Conservation (phyloP, 2,329 filamentous ascomycete genomes). For the Sclerotinia glacialis region DNA sequence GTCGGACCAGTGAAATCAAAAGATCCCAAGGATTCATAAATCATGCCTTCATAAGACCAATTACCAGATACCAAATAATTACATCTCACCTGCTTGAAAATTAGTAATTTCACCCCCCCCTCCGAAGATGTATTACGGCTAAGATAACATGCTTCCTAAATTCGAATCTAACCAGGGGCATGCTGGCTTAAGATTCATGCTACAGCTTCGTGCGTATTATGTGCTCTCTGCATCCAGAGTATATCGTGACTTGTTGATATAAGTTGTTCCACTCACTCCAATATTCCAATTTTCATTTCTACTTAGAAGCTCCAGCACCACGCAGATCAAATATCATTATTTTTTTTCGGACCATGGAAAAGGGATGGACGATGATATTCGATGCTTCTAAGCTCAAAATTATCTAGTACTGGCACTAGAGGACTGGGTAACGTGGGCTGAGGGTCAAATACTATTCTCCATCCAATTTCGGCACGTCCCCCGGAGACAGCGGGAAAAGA, state of each 20-base stretch:
- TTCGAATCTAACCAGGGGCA: too few species aligned
- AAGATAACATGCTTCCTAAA: not conserved
- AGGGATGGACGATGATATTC: slow-evolving; percentile 4
- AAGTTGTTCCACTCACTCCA: not conserved
- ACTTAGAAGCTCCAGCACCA: not conserved
- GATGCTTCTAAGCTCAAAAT: not conserved
- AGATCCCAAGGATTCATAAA: not conserved
- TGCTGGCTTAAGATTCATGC: not conserved
- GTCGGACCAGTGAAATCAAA: not conserved
- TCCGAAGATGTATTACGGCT: not conserved
- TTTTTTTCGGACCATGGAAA: not conserved
- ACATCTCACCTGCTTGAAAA: too few species aligned
- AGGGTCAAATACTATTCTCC: slow-evolving; percentile 4
- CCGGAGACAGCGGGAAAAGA: slow-evolving; percentile 9
- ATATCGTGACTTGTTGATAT: not conserved
- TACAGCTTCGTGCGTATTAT: not conserved
- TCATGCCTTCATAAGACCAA: not conserved
- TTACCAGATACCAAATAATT: too few species aligned
- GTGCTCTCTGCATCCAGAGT: not conserved
- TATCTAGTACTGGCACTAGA: not conserved
- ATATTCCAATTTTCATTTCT: not conserved
- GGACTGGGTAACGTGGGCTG: not conserved
- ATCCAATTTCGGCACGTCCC: slow-evolving; percentile 14
- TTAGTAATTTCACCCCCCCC: too few species aligned
- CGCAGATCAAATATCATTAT: slow-evolving; percentile 13